phyloP scores from a whole-genome alignment of 169 alveolate species.

The Babesia caballi region DNA sequence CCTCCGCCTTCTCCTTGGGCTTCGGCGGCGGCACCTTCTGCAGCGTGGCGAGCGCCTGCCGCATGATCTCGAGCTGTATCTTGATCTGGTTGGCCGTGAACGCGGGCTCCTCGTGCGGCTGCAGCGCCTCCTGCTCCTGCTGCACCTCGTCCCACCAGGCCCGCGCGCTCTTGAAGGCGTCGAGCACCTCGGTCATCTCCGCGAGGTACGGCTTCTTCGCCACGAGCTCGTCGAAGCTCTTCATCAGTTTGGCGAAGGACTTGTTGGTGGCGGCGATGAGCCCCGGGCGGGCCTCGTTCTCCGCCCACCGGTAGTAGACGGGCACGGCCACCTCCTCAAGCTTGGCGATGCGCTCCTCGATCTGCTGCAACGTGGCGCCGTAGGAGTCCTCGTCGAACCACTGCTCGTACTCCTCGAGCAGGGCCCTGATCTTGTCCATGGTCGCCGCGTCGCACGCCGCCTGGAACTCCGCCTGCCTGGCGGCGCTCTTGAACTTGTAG shows the following conservation, averaged over 20 bases:
- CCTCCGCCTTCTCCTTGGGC: background rate
- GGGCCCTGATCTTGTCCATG: background rate
- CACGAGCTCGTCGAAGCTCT: conserved; percentile 21
- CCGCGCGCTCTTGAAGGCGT: conserved; percentile 4
- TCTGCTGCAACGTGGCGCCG: conserved; percentile 35
- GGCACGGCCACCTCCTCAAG: conserved; percentile 37
- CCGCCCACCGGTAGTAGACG: conserved; percentile 35
- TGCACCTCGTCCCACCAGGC: conserved; percentile 59
- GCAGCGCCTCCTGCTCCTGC: conserved; percentile 35
- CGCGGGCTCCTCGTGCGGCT: conserved; percentile 42
- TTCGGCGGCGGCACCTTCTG: conserved; percentile 27
- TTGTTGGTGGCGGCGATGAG: conserved; percentile 29
- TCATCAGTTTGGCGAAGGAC: conserved; percentile 3
- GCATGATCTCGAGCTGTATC: conserved; percentile 10
- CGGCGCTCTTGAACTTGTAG: conserved; percentile 52
- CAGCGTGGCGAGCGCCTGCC: conserved; percentile 15
- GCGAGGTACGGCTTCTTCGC: conserved; percentile 40
- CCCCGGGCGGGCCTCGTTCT: conserved; percentile 33
- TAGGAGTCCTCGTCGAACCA: conserved; percentile 60
- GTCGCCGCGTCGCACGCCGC: conserved; percentile 34
- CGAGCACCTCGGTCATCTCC: conserved; percentile 8
- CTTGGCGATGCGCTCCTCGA: conserved; percentile 33
- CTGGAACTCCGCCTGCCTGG: conserved; percentile 43
- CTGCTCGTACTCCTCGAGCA: conserved; percentile 7
- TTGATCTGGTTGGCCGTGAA: conserved; percentile 24